Percentiles rank a stretch among this genome's conserved stretches.
Conservation (phyloP, 371 early-diverging fungal species). For the Nematocida parisii region DNA sequence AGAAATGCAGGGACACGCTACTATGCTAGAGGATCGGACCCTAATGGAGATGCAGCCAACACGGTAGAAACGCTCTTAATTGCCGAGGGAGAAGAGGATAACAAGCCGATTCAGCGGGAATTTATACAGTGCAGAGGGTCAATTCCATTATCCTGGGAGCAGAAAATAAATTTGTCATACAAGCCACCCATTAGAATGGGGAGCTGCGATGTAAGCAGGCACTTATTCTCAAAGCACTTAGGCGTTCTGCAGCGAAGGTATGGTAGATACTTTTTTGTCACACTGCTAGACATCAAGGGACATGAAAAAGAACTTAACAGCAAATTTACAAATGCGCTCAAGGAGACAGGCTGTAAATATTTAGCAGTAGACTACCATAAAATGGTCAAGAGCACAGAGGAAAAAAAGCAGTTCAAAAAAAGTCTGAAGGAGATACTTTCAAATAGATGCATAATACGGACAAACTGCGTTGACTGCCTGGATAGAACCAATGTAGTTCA, state of each 20-base stretch:
- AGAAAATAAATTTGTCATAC: slow-evolving; percentile 81
- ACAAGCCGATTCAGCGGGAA: slow-evolving; percentile 71
- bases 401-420: slow-evolving; percentile 81
- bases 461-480: slow-evolving; percentile 98
- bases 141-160: slow-evolving; percentile 87
- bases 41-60: slow-evolving; percentile 89
- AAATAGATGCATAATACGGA: slow-evolving; percentile 81
- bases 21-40: slow-evolving; percentile 87
- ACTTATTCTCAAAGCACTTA: slow-evolving; percentile 56
- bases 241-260: slow-evolving; percentile 57
- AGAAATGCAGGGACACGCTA: slow-evolving; percentile 91
- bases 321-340: slow-evolving; percentile 38
- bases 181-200: slow-evolving; percentile 73
- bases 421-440: slow-evolving; percentile 69
- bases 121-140: slow-evolving; percentile 82
- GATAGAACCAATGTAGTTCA: slow-evolving; percentile 98
- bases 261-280: slow-evolving; percentile 61
- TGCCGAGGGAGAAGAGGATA: neutral
- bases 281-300: slow-evolving; percentile 59
- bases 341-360: slow-evolving; percentile 38
- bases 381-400: slow-evolving; percentile 56
- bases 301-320: slow-evolving; percentile 62
- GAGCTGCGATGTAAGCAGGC: slow-evolving; percentile 20
- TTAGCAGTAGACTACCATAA: slow-evolving; percentile 66
- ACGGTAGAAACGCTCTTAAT: slow-evolving; percentile 82